These are phyloP conservation scores for Cladosporium sp. DNA, from an alignment of 2,329 filamentous ascomycete species.

Conservation along the genomic window DNA sequence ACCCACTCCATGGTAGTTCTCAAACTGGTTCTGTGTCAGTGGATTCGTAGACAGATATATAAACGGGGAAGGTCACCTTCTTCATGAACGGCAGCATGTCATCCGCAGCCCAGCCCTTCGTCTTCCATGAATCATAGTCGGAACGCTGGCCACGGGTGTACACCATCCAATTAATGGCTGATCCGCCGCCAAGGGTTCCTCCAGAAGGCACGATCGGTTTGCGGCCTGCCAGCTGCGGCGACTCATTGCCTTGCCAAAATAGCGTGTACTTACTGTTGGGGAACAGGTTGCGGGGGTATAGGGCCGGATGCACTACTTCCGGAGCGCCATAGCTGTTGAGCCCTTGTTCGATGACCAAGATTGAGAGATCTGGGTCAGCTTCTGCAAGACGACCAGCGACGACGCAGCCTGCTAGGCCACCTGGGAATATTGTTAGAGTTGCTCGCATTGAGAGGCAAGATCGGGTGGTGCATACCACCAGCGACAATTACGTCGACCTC, in stretches of 20 bases:
- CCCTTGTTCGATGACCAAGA: conserved; percentile 57
- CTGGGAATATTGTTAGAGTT: conserved; percentile 27
- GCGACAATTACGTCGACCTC: conserved; percentile 56
- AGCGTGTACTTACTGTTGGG: conserved; percentile 52
- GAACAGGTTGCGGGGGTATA: conserved; percentile 51
- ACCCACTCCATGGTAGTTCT: conserved; percentile 56
- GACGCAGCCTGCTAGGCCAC: conserved; percentile 52
- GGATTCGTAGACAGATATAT: background rate
- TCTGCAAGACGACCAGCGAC: conserved; percentile 53
- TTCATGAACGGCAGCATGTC: conserved; percentile 56
- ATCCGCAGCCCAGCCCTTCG: conserved; percentile 52
- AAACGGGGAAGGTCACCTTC: conserved; percentile 35
- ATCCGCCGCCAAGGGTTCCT: conserved; percentile 61
- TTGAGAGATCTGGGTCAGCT: conserved; percentile 50
- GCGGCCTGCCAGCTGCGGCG: conserved; percentile 49
- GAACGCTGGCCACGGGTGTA: conserved; percentile 39
- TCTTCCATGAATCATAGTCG: conserved; percentile 57
- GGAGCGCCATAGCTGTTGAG: conserved; percentile 55
- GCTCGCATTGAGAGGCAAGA: background rate
- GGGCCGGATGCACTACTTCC: conserved; percentile 52
- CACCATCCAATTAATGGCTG: conserved; percentile 42
- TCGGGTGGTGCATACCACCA: conserved; percentile 39
- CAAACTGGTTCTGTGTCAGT: conserved; percentile 40
- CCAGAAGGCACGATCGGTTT: conserved; percentile 46
- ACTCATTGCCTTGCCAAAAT: conserved; percentile 54